Evolutionary conservation across 2,329 filamentous ascomycete species (phyloP).

Genomic region (Dactylellina leptospora): DNA sequence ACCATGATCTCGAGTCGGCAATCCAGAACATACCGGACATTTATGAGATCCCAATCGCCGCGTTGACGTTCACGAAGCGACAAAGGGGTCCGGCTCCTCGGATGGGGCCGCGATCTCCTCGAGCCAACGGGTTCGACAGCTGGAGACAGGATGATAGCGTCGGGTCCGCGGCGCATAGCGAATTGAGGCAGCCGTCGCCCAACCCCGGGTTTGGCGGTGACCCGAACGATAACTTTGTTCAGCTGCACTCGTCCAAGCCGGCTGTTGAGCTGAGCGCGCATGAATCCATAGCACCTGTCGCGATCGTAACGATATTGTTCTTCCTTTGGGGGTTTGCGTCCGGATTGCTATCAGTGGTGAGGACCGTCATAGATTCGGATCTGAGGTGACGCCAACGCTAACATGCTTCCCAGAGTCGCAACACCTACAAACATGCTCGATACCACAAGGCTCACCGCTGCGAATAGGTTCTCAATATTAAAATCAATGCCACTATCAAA

Average conservation of each 20-base stretch:
- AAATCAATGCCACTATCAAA: conserved; percentile 49
- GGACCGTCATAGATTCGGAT: conserved; percentile 4
- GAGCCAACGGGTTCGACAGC: conserved; percentile 43
- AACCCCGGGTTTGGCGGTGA: conserved; percentile 41
- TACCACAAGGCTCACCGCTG: conserved; percentile 58
- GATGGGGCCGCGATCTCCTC: conserved; percentile 52
- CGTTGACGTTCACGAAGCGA: conserved; percentile 51
- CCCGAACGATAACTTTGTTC: conserved; percentile 50
- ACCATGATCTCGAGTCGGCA: conserved; percentile 43
- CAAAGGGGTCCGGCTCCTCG: conserved; percentile 42
- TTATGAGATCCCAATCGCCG: conserved; percentile 46
- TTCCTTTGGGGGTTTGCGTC: conserved; percentile 65
- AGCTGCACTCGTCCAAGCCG: conserved; percentile 46
- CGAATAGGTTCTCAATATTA: conserved; percentile 42
- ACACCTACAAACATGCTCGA: conserved; percentile 63
- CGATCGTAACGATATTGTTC: conserved; percentile 62
- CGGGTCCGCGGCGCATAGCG: conserved; percentile 41
- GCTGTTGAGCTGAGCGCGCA: conserved; percentile 42
- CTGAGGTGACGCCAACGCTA: conserved; percentile 32
- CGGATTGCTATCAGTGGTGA: conserved; percentile 61
- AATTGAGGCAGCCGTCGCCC: conserved; percentile 48
- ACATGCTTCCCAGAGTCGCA: conserved; percentile 15
- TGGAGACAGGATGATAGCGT: conserved; percentile 45
- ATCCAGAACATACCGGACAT: conserved; percentile 21
- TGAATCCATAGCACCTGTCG: conserved; percentile 56